Conservation (phyloP, 768 basidiomycete genomes). For the Hypholoma sublateritium region DNA sequence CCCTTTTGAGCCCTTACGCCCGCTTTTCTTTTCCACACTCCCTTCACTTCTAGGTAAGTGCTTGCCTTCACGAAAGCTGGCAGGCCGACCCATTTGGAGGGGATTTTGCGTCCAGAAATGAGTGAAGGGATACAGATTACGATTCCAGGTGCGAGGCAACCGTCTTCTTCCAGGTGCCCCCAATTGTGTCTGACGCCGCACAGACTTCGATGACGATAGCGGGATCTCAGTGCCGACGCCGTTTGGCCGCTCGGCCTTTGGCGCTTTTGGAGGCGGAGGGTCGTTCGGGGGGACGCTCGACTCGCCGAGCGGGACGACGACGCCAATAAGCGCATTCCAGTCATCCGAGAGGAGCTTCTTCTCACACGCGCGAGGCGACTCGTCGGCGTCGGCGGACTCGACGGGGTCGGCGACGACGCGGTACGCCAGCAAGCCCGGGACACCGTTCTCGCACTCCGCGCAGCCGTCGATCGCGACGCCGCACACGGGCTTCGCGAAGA, state of each 20-base stretch:
- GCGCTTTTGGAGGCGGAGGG: constrained; percentile 38
- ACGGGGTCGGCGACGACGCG: constrained; percentile 57
- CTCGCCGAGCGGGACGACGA: constrained; percentile 61
- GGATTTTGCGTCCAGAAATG: constrained; percentile 27
- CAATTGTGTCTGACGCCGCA: constrained; percentile 8
- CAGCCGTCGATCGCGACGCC: constrained; percentile 69
- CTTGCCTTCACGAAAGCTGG: constrained; percentile 12
- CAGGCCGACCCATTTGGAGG: constrained; percentile 14
- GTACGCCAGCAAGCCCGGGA: constrained; percentile 42
- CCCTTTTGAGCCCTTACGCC: background rate
- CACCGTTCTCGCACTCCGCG: constrained; percentile 69
- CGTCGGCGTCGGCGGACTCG: constrained; percentile 77
- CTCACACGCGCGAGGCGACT: constrained; percentile 75
- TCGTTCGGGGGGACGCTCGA: constrained; percentile 47
- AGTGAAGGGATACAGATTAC: constrained; percentile 60
- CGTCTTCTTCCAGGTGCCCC: constrained; percentile 2
- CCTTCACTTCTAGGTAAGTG: constrained; percentile 19
- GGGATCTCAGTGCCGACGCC: constrained; percentile 59
- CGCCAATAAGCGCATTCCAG: constrained; percentile 39
- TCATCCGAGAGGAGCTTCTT: constrained; percentile 64
- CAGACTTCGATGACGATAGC: constrained; percentile 83
- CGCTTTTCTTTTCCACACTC: background rate
- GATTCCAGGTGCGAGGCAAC: constrained; percentile 50
- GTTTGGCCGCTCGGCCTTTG: constrained; percentile 64
- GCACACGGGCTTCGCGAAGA: constrained; percentile 67